phyloP scores from a whole-genome alignment of 2,329 filamentous ascomycete species.

The Biscogniauxia mediterranea region DNA sequence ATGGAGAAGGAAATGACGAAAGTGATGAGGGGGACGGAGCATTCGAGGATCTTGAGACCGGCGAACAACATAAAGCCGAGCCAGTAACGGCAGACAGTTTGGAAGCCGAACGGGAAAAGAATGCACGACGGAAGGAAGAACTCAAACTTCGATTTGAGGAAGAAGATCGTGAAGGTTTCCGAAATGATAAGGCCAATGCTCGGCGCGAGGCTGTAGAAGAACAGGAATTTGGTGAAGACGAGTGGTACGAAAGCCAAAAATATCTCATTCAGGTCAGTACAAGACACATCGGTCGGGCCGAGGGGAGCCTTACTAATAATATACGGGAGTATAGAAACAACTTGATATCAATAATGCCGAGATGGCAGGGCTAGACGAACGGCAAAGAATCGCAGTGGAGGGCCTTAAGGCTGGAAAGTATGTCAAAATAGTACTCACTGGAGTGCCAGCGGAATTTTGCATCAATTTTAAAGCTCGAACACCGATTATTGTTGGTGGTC shows the following conservation, averaged over 20 bases:
- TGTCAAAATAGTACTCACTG: slow-evolving; percentile 83
- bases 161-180: slow-evolving; percentile 94
- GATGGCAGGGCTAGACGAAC: slow-evolving; percentile 82
- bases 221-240: slow-evolving; percentile 91
- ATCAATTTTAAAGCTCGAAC: slow-evolving; percentile 76
- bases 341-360: slow-evolving; percentile 95
- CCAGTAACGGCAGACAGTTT: slow-evolving; percentile 52
- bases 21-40: slow-evolving; percentile 74
- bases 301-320: not conserved
- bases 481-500: slow-evolving; percentile 86
- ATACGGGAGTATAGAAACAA: slow-evolving; percentile 61
- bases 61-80: slow-evolving; percentile 54
- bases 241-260: slow-evolving; percentile 98
- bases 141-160: slow-evolving; percentile 93
- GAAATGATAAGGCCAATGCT: slow-evolving; percentile 81
- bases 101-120: slow-evolving; percentile 87
- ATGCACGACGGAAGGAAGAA: slow-evolving; percentile 90
- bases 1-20: slow-evolving; percentile 54
- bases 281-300: not conserved
- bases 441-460: slow-evolving; percentile 88
- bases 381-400: slow-evolving; percentile 79
- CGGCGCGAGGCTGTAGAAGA: slow-evolving; percentile 65
- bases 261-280: slow-evolving; percentile 66
- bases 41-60: slow-evolving; percentile 83
- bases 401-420: slow-evolving; percentile 92